Conservation (phyloP, 2,329 filamentous ascomycete genomes). For the Epichloe brachyelytri region DNA sequence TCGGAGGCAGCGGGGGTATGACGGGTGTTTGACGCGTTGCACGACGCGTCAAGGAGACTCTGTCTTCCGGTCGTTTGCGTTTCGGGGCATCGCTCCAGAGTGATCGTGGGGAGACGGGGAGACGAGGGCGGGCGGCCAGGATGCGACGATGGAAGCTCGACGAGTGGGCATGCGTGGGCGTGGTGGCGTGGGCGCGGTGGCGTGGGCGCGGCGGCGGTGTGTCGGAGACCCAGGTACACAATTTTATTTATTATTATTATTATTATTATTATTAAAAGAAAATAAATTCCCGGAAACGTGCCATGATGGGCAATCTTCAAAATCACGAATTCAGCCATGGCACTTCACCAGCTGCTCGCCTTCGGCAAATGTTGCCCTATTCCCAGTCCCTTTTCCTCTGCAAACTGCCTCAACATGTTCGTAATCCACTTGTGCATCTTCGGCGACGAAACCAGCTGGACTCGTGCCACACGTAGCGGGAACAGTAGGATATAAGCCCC, state of each 20-base stretch:
- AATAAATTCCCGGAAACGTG: not conserved
- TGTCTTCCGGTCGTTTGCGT: constrained; percentile 22
- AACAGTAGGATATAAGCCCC: too few relatives aligned
- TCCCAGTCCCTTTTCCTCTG: not conserved
- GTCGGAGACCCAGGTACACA: too few relatives aligned
- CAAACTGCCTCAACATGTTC: too few relatives aligned
- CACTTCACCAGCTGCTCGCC: not conserved
- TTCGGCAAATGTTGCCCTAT: constrained; percentile 3
- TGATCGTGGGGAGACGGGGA: not conserved
- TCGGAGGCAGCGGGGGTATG: constrained; percentile 15
- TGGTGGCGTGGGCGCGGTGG: too few relatives aligned
- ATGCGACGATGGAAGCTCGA: not conserved
- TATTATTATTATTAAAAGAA: not conserved
- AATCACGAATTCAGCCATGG: too few relatives aligned
- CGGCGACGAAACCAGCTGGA: too few relatives aligned
- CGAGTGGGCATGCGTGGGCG: not conserved
- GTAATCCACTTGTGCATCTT: too few relatives aligned
- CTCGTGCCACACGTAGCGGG: too few relatives aligned
- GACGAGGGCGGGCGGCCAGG: not conserved
- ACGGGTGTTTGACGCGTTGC: constrained; percentile 27
- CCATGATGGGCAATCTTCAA: not conserved
- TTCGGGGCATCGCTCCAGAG: constrained; percentile 21
- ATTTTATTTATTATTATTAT: not conserved
- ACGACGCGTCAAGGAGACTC: constrained; percentile 20
- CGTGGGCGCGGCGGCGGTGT: not conserved